Conservation (phyloP, 768 basidiomycete species). For the Tylopilus plumbeoviolaceoides region DNA sequence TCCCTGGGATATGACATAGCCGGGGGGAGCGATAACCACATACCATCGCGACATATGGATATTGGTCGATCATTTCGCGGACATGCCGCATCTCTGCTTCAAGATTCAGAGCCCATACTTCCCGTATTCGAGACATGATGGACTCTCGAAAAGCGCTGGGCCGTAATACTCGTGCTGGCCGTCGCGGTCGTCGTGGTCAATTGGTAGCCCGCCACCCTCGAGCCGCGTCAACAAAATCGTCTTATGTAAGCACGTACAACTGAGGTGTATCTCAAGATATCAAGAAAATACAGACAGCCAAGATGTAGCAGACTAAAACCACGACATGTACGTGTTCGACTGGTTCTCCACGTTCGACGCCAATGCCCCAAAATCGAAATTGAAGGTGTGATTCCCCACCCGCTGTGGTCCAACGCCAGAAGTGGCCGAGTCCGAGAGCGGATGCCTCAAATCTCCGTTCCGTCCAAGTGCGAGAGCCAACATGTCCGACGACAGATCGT, state of each 20-base stretch:
- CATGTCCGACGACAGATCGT: slow-evolving; percentile 33
- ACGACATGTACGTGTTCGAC: slow-evolving; percentile 58
- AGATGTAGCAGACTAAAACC: slow-evolving; percentile 43
- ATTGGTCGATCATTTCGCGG: slow-evolving; percentile 81
- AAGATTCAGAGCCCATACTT: slow-evolving; percentile 94
- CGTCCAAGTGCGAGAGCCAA: slow-evolving; percentile 29
- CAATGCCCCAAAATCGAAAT: slow-evolving; percentile 60
- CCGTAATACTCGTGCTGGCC: slow-evolving; percentile 1
- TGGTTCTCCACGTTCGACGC: slow-evolving; percentile 53
- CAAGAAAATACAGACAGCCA: slow-evolving; percentile 16
- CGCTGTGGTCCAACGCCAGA: slow-evolving; percentile 31
- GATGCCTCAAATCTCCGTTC: slow-evolving; percentile 23
- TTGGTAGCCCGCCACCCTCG: slow-evolving; percentile 13
- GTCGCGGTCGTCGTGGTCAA: slow-evolving; percentile 20
- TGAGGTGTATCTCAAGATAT: slow-evolving; percentile 9
- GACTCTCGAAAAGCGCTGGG: slow-evolving; percentile 2
- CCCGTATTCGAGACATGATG: slow-evolving; percentile 80
- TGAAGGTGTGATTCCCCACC: slow-evolving; percentile 52
- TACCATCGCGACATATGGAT: slow-evolving; percentile 95
- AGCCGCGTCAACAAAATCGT: slow-evolving; percentile 18
- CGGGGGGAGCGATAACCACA: slow-evolving; percentile 14
- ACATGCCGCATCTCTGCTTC: slow-evolving; percentile 89
- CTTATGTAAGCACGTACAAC: slow-evolving; percentile 30
- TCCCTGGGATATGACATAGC: slow-evolving; percentile 2
- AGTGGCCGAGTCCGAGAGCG: slow-evolving; percentile 16